These are phyloP conservation scores for Aspergillus flavus DNA, from an alignment of 2,329 filamentous ascomycete species.

Conservation along the genomic window DNA sequence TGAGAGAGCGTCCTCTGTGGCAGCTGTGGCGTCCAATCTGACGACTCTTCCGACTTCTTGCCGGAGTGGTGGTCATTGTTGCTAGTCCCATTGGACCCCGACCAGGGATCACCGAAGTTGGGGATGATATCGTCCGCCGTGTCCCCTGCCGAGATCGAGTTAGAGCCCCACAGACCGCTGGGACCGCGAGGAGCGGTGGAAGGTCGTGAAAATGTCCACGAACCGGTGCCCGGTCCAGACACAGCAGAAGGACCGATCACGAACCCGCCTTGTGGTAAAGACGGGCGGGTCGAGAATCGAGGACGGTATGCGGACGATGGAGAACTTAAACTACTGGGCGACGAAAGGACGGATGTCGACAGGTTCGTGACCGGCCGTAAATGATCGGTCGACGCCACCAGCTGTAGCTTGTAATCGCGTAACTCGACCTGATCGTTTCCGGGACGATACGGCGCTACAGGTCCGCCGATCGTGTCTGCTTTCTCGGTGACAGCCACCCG, in stretches of 20 bases:
- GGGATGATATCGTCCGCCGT: constrained; percentile 38
- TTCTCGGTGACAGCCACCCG: constrained; percentile 20
- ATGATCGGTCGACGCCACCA: constrained; percentile 64
- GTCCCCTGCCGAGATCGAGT: constrained; percentile 22
- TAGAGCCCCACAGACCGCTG: constrained; percentile 42
- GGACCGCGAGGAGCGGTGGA: constrained; percentile 25
- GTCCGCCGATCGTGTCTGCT: constrained; percentile 8
- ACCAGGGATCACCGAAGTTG: constrained; percentile 36
- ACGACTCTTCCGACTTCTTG: constrained; percentile 4
- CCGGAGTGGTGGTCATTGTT: neutral
- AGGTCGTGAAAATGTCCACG: constrained; percentile 29
- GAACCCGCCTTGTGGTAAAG: constrained; percentile 30
- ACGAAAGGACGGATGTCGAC: constrained; percentile 28
- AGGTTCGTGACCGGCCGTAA: constrained; percentile 52
- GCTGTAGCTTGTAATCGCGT: constrained; percentile 60
- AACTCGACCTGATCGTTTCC: constrained; percentile 36
- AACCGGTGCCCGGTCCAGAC: constrained; percentile 17
- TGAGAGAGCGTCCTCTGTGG: constrained; percentile 36
- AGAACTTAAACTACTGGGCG: constrained; percentile 25
- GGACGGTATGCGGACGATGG: constrained; percentile 37
- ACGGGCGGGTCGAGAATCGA: constrained; percentile 31
- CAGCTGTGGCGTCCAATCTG: constrained; percentile 22
- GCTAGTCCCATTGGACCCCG: constrained; percentile 14
- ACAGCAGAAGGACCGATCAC: constrained; percentile 26
- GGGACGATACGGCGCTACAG: constrained; percentile 8